Percentiles rank a stretch among this genome's conserved stretches.
These are phyloP conservation scores for Camelina laxa DNA, from an alignment of 345 rosid genomes.

Conservation along the genomic window DNA sequence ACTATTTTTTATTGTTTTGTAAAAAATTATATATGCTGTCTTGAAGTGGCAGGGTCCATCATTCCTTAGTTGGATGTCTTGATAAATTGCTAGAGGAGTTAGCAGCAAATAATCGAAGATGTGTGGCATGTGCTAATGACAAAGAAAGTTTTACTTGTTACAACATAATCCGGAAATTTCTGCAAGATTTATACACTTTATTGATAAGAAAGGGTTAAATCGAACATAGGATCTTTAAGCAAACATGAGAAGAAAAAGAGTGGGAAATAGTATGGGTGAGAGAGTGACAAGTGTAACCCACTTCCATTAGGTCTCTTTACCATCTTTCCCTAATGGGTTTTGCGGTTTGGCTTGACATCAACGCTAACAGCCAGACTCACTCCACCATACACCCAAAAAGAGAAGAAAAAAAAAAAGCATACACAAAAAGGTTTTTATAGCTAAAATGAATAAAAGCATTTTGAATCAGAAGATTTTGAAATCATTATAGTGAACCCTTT, in stretches of 20 bases:
- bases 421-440: conserved; percentile 2
- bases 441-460: conserved; percentile 3
- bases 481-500: conserved; percentile 51
- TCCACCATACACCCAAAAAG: conserved; percentile 47
- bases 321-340: conserved; percentile 42
- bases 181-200: not conserved
- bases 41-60: not conserved
- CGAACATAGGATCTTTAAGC: conserved; percentile 3
- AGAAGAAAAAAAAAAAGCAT: conserved; percentile 10
- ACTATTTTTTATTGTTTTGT: too few relatives aligned
- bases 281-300: conserved; percentile 80
- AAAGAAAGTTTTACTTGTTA: conserved; percentile 6
- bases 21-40: too few relatives aligned
- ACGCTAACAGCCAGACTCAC: conserved; percentile 82
- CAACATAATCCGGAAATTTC: not conserved
- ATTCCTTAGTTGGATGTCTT: not conserved
- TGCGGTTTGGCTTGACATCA: conserved; percentile 83
- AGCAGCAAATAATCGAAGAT: not conserved
- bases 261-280: conserved; percentile 55
- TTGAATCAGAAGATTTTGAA: conserved; percentile 45
- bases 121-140: not conserved
- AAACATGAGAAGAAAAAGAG: conserved; percentile 34
- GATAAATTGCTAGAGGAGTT: not conserved
- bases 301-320: conserved; percentile 51
- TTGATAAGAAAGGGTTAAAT: not conserved